Evolutionary conservation across 2,329 filamentous ascomycete genomes (phyloP).

Genomic region (Diaporthe caulivora): DNA sequence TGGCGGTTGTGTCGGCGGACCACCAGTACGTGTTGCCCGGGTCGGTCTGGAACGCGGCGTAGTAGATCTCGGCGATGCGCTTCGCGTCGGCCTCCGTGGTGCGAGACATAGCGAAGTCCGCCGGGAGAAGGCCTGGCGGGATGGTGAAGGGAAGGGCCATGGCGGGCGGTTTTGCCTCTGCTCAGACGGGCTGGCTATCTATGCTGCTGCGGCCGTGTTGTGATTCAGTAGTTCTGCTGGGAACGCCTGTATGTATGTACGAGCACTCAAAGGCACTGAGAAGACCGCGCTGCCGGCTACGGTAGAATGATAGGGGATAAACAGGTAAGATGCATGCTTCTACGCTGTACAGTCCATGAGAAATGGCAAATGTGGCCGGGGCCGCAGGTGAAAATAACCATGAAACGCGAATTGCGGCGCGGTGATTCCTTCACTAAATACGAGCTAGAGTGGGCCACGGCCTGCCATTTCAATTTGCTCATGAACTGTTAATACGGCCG

Average conservation of each 20-base stretch:
- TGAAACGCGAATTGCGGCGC: background rate
- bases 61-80: conserved; percentile 18
- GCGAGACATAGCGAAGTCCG: conserved; percentile 1
- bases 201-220: background rate
- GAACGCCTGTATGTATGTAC: background rate
- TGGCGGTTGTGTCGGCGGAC: conserved; percentile 3
- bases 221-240: background rate
- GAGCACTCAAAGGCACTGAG: background rate
- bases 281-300: background rate
- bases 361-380: background rate
- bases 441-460: background rate
- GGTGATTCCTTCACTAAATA: background rate
- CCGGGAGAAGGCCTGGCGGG: conserved; percentile 4
- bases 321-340: background rate
- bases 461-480: background rate
- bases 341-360: background rate
- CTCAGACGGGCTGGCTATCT: background rate
- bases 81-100: background rate
- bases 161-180: background rate
- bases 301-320: background rate
- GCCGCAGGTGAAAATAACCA: too few species aligned
- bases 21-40: conserved; percentile 24
- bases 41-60: conserved; percentile 18
- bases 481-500: background rate
- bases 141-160: conserved; percentile 4